Evolutionary conservation across 2,329 filamentous ascomycete genomes (phyloP), one percentile per base, ranked within the genome.

Genomic region (Cytospora piceae): DNA sequence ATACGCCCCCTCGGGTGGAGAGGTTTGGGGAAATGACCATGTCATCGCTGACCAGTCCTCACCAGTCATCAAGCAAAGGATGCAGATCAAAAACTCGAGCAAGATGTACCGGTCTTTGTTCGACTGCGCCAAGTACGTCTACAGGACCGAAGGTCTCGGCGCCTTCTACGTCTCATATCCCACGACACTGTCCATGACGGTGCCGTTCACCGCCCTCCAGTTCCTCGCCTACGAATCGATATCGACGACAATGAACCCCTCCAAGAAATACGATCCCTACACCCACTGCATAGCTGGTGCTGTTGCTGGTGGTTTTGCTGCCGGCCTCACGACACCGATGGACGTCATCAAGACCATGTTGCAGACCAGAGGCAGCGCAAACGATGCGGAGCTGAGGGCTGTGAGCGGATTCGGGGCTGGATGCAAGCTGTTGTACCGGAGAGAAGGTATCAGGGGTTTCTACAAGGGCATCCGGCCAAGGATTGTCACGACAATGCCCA

Each of bases 161-260:
- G 94, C 95, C 63, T 99, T 99, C 81, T 99, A 99, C 81, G 90
- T 99, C 73, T 99, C 95, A 29, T 99, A 99, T 77, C 95, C 95
- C 20, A 99, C 95, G 24, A 99, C 95, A 2, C 83, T 99, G 32
- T 96, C 93, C 74, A 99, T 99, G 95, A 98, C 95, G 17, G 93
- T 99, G 2, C 95, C 95, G 3, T 99, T 98, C 77, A 98, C 94
- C 15, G 94, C 95, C 11, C 87, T 97, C 12, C 95, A 99, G 76
- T 98, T 99, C 77, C 92, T 97, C 75, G 93, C 94, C 63, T 99
- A 99, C 84, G 95, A 98, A 77, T 97, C 94, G 32, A 88, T 98
- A 71, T 97, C 94, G 3, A 98, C 96, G 72, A 78, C 90, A 58
- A 93, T 98, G 88, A 97, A 98, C 77, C 93, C 94, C 0, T 82